Evolutionary conservation across 1,284 basidiomycete genomes (phyloP).

Genomic region (Tilletiaria anomala): DNA sequence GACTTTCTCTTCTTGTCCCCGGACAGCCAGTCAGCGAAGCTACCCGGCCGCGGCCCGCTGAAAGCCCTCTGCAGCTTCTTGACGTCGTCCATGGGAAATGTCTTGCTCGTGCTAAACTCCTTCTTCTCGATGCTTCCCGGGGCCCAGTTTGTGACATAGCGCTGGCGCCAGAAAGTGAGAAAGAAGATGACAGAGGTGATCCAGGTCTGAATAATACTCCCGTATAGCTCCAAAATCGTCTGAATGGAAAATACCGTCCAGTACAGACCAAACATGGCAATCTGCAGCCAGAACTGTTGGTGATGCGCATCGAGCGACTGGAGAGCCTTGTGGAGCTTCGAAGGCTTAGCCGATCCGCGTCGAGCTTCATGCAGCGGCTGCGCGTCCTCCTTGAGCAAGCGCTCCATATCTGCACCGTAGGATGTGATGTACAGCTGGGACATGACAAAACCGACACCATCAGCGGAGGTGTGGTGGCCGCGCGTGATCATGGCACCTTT

Average conservation of each 20-base stretch:
- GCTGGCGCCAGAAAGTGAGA: constrained; percentile 23
- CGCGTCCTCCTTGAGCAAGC: constrained; percentile 22
- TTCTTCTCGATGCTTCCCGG: constrained; percentile 16
- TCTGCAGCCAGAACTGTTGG: constrained; percentile 12
- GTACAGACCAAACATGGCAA: constrained; percentile 21
- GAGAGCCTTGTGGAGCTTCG: constrained; percentile 25
- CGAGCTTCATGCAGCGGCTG: constrained; percentile 15
- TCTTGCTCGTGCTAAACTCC: constrained; percentile 14
- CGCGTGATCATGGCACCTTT: constrained; percentile 23
- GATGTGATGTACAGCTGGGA: constrained; percentile 26
- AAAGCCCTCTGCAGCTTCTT: constrained; percentile 34
- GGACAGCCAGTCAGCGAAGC: constrained; percentile 12
- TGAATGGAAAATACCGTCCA: constrained; percentile 15
- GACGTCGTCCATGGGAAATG: constrained; percentile 22
- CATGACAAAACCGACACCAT: constrained; percentile 36
- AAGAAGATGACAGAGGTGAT: constrained; percentile 15
- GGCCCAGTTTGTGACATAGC: constrained; percentile 17
- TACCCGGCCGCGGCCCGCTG: constrained; percentile 24
- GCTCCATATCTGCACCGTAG: constrained; percentile 26
- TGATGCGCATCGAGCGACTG: constrained; percentile 20
- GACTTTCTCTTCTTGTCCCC: constrained; percentile 6
- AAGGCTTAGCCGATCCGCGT: constrained; percentile 22
- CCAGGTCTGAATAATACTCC: constrained; percentile 10
- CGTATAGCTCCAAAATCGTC: constrained; percentile 10
- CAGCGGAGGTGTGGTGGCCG: constrained; percentile 30